Evolutionary conservation across 805 yeast genomes (phyloP), one percentile per base, ranked within the genome.

Genomic region (Yarrowia sp.): DNA sequence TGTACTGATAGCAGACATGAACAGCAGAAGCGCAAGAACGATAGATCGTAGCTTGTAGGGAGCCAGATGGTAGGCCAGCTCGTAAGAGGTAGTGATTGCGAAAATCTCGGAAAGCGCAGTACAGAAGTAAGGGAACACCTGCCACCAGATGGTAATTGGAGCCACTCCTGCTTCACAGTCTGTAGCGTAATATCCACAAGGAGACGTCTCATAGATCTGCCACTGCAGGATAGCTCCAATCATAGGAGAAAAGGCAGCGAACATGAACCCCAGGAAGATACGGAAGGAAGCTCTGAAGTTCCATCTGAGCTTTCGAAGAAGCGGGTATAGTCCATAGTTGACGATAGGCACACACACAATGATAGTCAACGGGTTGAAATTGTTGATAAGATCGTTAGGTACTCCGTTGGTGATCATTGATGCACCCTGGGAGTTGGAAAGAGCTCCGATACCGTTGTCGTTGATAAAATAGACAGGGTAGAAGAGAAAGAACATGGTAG

Each of bases 361-460:
- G 22, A 44, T 44, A 8, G 51, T 44, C 22, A 44, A 6, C 16
- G 51, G 85, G 69, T 83, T 83, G 75, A 83, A 82, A 70, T 82
- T 82, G 68, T 76, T 79, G 75, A 82, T 81, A 68, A 83, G 77
- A 76, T 83, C 86, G 69, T 83, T 83, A 66, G 85, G 85, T 68
- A 83, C 83, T 58, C 84, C 83, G 33, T 80, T 74, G 41, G 81
- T 75, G 14, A 78, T 72, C 85, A 83, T 81, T 32, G 83, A 78
- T 67, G 84, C 85, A 56, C 85, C 84, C 71, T 82, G 85, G 3
- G 84, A 80, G 65, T 79, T 81, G 70, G 79, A 83, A 28, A 67
- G 65, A n/a, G 61, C 65, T 22, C 68, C 83, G 68, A 82, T 75
- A 68, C 51, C 51, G 35, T 44, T 44, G 16, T 44, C 51, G 22